phyloP scores from a whole-genome alignment of 1,284 basidiomycete genomes.

The Phaffia rhodozyma region DNA sequence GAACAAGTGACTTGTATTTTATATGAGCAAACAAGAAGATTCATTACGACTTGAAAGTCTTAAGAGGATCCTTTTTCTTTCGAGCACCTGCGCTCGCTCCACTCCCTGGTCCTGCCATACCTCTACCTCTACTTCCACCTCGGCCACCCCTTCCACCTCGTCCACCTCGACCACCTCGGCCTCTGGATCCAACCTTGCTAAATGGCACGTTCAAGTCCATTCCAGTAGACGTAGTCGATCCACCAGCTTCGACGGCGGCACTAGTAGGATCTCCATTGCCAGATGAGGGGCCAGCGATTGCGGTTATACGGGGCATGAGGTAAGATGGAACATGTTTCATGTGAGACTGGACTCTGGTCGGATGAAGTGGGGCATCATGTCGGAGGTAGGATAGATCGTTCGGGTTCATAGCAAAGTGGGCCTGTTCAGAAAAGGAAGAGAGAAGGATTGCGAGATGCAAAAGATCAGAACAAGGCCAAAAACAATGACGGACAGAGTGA shows the following conservation, averaged over 20 bases:
- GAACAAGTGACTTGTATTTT: too few relatives aligned
- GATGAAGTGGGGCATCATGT: constrained; percentile 88
- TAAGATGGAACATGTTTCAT: constrained; percentile 96
- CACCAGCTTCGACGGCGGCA: constrained; percentile 19
- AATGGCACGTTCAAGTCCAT: constrained; percentile 54
- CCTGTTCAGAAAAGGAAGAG: constrained; percentile 39
- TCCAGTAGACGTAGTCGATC: constrained; percentile 21
- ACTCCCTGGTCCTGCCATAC: constrained; percentile 36
- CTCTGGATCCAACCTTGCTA: constrained; percentile 44
- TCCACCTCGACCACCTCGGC: constrained; percentile 36
- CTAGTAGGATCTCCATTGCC: constrained; percentile 10
- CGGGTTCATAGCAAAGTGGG: constrained; percentile 97
- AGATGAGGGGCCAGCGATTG: constrained; percentile 33
- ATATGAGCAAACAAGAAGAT: too few relatives aligned
- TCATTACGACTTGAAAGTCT: constrained; percentile 43
- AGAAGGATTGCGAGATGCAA: constrained; percentile 6
- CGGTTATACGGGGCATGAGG: constrained; percentile 68
- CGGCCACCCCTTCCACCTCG: constrained; percentile 34
- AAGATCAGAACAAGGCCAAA: neutral
- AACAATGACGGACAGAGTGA: neutral
- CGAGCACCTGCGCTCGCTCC: constrained; percentile 33
- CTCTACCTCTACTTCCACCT: constrained; percentile 36
- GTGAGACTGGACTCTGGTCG: constrained; percentile 73
- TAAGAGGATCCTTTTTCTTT: constrained; percentile 61
- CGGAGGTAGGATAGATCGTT: constrained; percentile 82